Percentiles rank a stretch among this genome's conserved stretches.
Conservation (phyloP, 192 early-diverging fungal genomes). For the Podila horticola region DNA sequence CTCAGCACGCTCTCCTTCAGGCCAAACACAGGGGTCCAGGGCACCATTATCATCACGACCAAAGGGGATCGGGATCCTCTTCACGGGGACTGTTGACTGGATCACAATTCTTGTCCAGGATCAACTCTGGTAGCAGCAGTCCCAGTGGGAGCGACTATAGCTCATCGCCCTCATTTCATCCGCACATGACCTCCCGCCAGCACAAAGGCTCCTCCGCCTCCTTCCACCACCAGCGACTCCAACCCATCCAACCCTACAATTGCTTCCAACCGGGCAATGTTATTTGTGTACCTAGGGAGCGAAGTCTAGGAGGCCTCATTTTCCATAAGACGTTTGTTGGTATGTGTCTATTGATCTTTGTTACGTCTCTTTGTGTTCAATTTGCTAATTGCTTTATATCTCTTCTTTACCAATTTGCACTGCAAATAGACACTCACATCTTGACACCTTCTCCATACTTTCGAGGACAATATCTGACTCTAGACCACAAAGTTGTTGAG, state of each 20-base stretch:
- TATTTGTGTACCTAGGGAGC: constrained; percentile 60
- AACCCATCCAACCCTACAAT: constrained; percentile 33
- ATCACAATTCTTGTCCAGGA: constrained; percentile 26
- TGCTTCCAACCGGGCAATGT: constrained; percentile 55
- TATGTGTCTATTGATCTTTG: constrained; percentile 7
- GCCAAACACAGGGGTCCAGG: constrained; percentile 19
- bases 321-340: constrained; percentile 60
- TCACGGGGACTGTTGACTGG: constrained; percentile 8
- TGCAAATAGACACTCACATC: constrained; percentile 59
- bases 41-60: constrained; percentile 17
- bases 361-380: not conserved
- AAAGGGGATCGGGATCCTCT: not conserved
- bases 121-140: constrained; percentile 35
- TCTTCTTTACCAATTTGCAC: not conserved
- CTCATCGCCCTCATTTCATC: constrained; percentile 37
- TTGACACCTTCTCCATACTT: constrained; percentile 65
- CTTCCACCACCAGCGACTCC: constrained; percentile 25
- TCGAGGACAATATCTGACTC: constrained; percentile 59
- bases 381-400: not conserved
- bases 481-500: constrained; percentile 58
- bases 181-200: not conserved
- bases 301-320: constrained; percentile 51
- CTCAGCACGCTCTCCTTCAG: constrained; percentile 42
- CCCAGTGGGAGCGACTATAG: constrained; percentile 44
- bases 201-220: not conserved